Base-by-base conservation (phyloP, 495 filamentous ascomycete species). In the Aspergillus avenaceus region DNA sequence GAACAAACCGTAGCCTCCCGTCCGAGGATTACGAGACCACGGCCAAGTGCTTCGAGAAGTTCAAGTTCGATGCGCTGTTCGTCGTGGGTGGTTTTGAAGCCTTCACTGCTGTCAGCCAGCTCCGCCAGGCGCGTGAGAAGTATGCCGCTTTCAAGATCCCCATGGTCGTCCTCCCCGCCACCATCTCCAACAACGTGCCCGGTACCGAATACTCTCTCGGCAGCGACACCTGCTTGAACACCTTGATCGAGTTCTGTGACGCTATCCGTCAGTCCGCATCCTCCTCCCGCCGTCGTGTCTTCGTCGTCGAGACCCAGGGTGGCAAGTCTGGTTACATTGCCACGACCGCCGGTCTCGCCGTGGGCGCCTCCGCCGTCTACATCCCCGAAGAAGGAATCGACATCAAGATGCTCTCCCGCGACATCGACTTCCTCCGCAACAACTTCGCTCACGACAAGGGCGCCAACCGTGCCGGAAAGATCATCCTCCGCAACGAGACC, bases 261-360 rank as follows among this genome's bases (percentile, higher is more conserved):
- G 88, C 87, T 36, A 96, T 97, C 71, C 89, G 91, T 60, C 95
- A 97, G 69, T 96, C 91, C 7, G 95, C 95, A 0, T 96, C 90
- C 2, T 89, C 95, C 11, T 91, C 88, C 24, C 85, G 95, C 27
- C 81, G 95, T 5, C 83, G 95, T 47, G 91, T 97, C 41, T 99
- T 99, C 69, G 91, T 99, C 45, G 88, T 99, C 57, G 95, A 97
- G 68, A 96, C 92, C 7, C 95, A 99, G 70, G 95, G 95, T 49
- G 95, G 95, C 5, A 82, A 86, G 47, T 97, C 88, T 8, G 95
- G 95, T 41, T 99, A 97, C 69, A 82, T 97, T 32, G 91, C 95
- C 22, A 95, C 91, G 1, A 82, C 96, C 36, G 89, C 87, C 34
- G 93, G 91, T 22, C 80, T 97, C 16, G 81, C 85, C 2, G 88